Evolutionary conservation across 1,139 yeast species (phyloP), one percentile per base, ranked within the genome.

Genomic region (Zygoascus sp.): DNA sequence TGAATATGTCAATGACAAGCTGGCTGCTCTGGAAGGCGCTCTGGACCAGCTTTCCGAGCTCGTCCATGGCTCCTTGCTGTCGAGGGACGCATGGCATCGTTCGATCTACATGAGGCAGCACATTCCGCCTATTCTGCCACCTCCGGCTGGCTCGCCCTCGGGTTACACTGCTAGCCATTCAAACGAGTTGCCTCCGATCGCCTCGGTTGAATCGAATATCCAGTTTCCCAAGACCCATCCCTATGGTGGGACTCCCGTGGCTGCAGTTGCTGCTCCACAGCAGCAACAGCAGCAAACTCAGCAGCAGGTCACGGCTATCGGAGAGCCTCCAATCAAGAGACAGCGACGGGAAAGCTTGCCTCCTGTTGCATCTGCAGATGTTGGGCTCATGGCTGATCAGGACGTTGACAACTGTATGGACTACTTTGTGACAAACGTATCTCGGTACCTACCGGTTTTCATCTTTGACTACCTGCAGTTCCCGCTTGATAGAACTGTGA

Each of bases 401-500:
- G 54, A 52, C 30, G 52, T 54, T n/a, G 46, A 45, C 27, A 57
- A 54, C 23, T 52, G 56, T 42, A 32, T 57, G 11, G 48, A 40
- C 19, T 56, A 36, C 25, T 47, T 47, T 27, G 48, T 40, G 28
- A 48, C 27, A 35, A 55, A 54, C 25, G 50, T 56, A n/a, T 50
- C 59, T 2, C 46, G 55, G 13, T 57, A 57, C 25, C 50, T 57
- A 30, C 60, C 60, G 2, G 58, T 57, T 11, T 42, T 57, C 20
- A 54, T 57, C 15, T 47, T 57, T 39, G 55, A 57, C 40, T 54
- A 55, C 44, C 46, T 57, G 30, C 54, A 50, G 10, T 27, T 45
- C 21, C 54, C 51, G 9, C 52, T 57, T 28, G 58, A 53, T 32
- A 37, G 34, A 3, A 44, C 22, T 13, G 32, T 53, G 11, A 32